Evolutionary conservation across 164 flowering plant genomes (phyloP).

Genomic region (Amborella trichopoda): DNA sequence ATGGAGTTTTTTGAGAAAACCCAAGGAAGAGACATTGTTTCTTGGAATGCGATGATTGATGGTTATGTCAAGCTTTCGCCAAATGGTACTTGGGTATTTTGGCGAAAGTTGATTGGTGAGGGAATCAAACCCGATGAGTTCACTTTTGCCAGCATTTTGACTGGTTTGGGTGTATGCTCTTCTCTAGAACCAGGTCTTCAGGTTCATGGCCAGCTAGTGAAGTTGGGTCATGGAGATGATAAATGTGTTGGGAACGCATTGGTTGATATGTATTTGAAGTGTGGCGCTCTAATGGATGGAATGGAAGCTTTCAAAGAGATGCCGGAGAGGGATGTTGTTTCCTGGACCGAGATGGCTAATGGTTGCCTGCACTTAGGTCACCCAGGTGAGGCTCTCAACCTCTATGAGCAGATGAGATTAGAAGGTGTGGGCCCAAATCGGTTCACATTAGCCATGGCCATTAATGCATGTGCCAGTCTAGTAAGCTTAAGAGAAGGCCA

Average conservation of each 20-base stretch:
- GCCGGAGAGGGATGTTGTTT: constrained; percentile 36
- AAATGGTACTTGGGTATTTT: constrained; percentile 29
- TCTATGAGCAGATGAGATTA: constrained; percentile 42
- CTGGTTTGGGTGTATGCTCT: constrained; percentile 42
- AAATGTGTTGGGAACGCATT: constrained; percentile 62
- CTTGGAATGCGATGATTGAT: constrained; percentile 69
- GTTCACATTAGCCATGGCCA: constrained; percentile 57
- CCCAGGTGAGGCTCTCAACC: constrained; percentile 33
- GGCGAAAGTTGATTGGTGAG: constrained; percentile 44
- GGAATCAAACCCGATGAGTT: constrained; percentile 56
- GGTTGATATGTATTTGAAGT: constrained; percentile 65
- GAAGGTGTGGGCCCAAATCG: constrained; percentile 43
- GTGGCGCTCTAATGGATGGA: constrained; percentile 30
- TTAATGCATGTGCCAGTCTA: constrained; percentile 63
- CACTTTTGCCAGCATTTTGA: constrained; percentile 46
- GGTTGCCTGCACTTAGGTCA: constrained; percentile 58
- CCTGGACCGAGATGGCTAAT: constrained; percentile 77
- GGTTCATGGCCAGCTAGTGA: constrained; percentile 56
- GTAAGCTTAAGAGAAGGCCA: constrained; percentile 51
- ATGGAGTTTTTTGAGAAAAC: constrained; percentile 30
- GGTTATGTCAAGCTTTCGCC: constrained; percentile 44
- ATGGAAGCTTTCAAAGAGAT: constrained; percentile 48
- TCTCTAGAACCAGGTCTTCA: constrained; percentile 40
- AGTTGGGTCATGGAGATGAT: constrained; percentile 53
- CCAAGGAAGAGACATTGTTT: constrained; percentile 35